Conservation (phyloP, 495 filamentous ascomycete genomes). For the Penicillium coffeae region DNA sequence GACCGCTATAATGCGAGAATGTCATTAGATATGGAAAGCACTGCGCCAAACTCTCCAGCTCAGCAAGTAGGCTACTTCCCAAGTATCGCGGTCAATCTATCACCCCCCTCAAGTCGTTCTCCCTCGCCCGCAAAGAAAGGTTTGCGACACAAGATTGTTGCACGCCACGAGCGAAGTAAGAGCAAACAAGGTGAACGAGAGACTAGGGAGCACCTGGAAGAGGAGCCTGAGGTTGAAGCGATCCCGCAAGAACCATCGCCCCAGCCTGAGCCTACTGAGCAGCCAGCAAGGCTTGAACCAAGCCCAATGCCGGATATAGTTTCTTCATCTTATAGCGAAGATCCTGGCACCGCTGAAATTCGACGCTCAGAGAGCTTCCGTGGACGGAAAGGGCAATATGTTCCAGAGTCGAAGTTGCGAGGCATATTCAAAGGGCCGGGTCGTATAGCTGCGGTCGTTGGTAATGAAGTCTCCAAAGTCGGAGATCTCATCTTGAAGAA, state of each 20-base stretch:
- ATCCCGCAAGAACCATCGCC: constrained; percentile 15
- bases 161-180: constrained; percentile 43
- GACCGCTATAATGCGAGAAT: constrained; percentile 34
- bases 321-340: constrained; percentile 27
- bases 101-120: constrained; percentile 49
- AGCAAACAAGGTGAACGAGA: constrained; percentile 35
- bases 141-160: constrained; percentile 40
- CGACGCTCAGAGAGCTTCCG: constrained; percentile 15
- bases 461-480: constrained; percentile 54
- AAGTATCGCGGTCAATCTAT: constrained; percentile 55
- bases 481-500: constrained; percentile 55
- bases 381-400: constrained; percentile 24
- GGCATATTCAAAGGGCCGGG: constrained; percentile 53
- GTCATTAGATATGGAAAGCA: constrained; percentile 47
- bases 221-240: constrained; percentile 14
- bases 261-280: constrained; percentile 13
- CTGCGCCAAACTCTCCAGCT: constrained; percentile 46
- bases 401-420: constrained; percentile 39
- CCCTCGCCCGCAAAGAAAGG: constrained; percentile 48
- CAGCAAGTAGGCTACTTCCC: constrained; percentile 43
- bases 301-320: constrained; percentile 31
- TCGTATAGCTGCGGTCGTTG: constrained; percentile 51
- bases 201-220: constrained; percentile 16
- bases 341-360: constrained; percentile 11
- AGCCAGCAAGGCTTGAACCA: constrained; percentile 22